Evolutionary conservation across 306 rosid genomes (phyloP), one percentile per base, ranked within the genome.

Genomic region (Quercus engelmannii): DNA sequence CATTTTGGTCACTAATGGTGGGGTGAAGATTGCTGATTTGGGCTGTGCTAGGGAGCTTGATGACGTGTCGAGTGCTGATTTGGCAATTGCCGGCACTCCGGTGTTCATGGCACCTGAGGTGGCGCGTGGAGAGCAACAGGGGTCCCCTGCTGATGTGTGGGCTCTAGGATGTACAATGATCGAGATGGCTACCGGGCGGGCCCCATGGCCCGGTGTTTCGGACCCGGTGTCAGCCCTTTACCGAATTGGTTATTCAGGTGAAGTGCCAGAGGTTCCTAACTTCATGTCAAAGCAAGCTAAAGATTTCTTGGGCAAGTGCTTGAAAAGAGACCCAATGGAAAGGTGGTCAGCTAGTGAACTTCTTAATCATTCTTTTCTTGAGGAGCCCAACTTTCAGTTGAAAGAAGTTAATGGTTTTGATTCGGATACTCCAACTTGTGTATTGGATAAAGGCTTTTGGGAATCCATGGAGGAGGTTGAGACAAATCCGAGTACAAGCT

Each of bases 71-170:
- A 41, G 35, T 1, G 69, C 7, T 31, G 73, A 49, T 74, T 70
- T 21, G 68, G 75, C 46, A 33, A 79, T 90, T 12, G 82, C 89
- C 0, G 98, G 99, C 3, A 91, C 99, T 0, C 99, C 98, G 15
- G 83, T 76, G 23, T 95, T 85, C 85, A 91, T 95, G 99, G 93
- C 98, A 0, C 99, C 99, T 7, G 98, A 95, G 87, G 99, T 89
- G 82, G 98, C 97, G 31, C 94, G 98, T 49, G 98, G 96, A 43
- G 96, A 95, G 58, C 31, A 88, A 23, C 98, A 95, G 83, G 96
- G 94, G 5, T 88, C 83, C 68, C 69, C 91, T 7, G 96, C 97
- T 33, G 99, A 95, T 25, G 90, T 95, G 15, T 95, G 99, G 99
- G 97, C 94, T 31, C 82, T 95, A 10, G 99, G 98, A 3, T 95